Percentiles rank a stretch among this genome's conserved stretches.
Evolutionary conservation across 1,284 basidiomycete genomes (phyloP).

Genomic region (Coniferiporia weirii): DNA sequence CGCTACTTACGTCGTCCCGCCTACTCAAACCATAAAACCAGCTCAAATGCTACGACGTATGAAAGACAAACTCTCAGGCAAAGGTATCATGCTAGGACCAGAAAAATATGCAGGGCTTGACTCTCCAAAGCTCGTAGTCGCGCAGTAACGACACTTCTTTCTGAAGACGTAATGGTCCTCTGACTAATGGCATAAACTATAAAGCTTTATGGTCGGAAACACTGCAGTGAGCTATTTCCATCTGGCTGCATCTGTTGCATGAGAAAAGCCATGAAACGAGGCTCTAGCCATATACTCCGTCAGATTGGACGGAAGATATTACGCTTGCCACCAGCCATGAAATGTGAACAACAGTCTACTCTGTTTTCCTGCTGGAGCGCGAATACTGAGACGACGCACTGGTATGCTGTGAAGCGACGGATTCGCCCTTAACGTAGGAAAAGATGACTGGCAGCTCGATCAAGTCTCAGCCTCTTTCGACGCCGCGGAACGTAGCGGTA

Average conservation of each 20-base stretch:
- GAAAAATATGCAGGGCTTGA: background rate
- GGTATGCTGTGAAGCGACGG: slow-evolving; percentile 35
- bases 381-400: background rate
- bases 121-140: slow-evolving; percentile 13
- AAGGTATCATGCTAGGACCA: background rate
- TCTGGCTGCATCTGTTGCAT: background rate
- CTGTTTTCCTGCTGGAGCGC: background rate
- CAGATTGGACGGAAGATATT: slow-evolving; percentile 56
- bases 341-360: slow-evolving; percentile 27
- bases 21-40: background rate
- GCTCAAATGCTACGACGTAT: background rate
- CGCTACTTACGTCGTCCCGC: background rate
- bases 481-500: slow-evolving; percentile 44
- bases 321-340: slow-evolving; percentile 49
- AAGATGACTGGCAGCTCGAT: slow-evolving; percentile 59
- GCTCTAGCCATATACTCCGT: slow-evolving; percentile 45
- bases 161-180: background rate
- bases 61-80: background rate
- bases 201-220: slow-evolving; percentile 54
- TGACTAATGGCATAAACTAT: background rate
- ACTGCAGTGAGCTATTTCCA: slow-evolving; percentile 28
- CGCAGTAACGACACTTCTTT: slow-evolving; percentile 10
- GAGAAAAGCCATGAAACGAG: background rate
- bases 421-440: slow-evolving; percentile 64
- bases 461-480: slow-evolving; percentile 39